Evolutionary conservation across 2,329 filamentous ascomycete species (phyloP).

Genomic region (Fusarium floridanum): DNA sequence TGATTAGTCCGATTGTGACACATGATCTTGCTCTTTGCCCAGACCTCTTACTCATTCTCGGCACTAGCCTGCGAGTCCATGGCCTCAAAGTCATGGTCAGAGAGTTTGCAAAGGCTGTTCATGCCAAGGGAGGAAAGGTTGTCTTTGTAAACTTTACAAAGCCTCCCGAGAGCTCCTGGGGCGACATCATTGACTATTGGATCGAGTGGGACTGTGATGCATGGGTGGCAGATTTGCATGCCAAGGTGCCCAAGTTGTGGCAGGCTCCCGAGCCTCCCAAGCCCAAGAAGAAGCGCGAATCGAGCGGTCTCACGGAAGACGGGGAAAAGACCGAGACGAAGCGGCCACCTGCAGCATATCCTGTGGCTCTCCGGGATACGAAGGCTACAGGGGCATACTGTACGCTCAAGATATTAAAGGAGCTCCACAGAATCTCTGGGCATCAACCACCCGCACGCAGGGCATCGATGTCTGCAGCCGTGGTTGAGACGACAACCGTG

Average conservation of each 20-base stretch:
- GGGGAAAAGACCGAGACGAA: slow-evolving; percentile 46
- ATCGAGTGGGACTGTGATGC: slow-evolving; percentile 81
- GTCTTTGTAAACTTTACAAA: slow-evolving; percentile 81
- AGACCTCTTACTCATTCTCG: slow-evolving; percentile 77
- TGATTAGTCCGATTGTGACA: slow-evolving; percentile 76
- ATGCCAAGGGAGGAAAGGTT: slow-evolving; percentile 75
- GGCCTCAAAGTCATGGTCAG: slow-evolving; percentile 78
- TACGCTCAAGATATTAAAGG: slow-evolving; percentile 56
- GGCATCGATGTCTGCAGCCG: slow-evolving; percentile 30
- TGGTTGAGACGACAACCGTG: slow-evolving; percentile 2
- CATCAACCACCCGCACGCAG: slow-evolving; percentile 30
- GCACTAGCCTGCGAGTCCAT: slow-evolving; percentile 78
- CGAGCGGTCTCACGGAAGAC: slow-evolving; percentile 39
- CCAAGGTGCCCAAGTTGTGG: slow-evolving; percentile 71
- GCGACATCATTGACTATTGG: slow-evolving; percentile 80
- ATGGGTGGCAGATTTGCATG: slow-evolving; percentile 75
- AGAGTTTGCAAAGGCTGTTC: slow-evolving; percentile 79
- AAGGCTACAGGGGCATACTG: slow-evolving; percentile 61
- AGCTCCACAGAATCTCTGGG: slow-evolving; percentile 55
- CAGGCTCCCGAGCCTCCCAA: slow-evolving; percentile 63
- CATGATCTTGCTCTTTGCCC: slow-evolving; percentile 75
- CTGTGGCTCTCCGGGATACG: slow-evolving; percentile 60
- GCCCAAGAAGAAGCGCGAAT: slow-evolving; percentile 54
- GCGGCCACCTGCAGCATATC: slow-evolving; percentile 54
- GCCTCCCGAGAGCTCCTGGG: slow-evolving; percentile 78